Evolutionary conservation across 345 rosid species (phyloP), one percentile per base, ranked within the genome.

Genomic region (Draba incana): DNA sequence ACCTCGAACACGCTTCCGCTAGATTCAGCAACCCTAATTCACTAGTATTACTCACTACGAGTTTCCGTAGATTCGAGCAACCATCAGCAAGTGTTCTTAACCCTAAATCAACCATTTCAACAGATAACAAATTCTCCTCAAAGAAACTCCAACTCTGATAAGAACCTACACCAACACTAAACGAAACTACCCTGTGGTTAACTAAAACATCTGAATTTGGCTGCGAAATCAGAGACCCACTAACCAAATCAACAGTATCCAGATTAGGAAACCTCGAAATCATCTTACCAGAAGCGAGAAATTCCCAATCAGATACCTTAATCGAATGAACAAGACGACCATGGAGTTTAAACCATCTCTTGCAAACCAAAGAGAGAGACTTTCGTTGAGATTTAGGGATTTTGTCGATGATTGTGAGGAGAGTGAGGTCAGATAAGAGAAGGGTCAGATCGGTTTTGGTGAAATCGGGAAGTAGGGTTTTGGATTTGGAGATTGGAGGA

Each of bases 331-430:
- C 88, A 12, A 94, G 82, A 8, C 88, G 84, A n/a, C 96, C 96
- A 42, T 87, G 92, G 63, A 91, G 88, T 61, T 72, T 72, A 10
- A 82, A 57, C 99, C 99, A 94, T 57, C 99, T 86, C 72, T 86
- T 91, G 76, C 99, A 88, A n/a, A 87, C 96, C 25, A 86, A 83
- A 38, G 82, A 87, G 42, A 81, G 90, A 42, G 69, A 55, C 59
- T 72, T 71, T 25, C 81, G 75, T 61, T 85, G 94, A 12, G 90
- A 83, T 49, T 31, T 39, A 2, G 96, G 91, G 51, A 87, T 75
- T 20, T 62, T 85, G 4, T 80, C 71, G 77, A 89, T 82, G 76
- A 94, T 77, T 62, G 74, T 59, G 75, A 91, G 84, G 71, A 94
- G 90, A 43, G 84, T 77, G 35, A 83, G 91, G 79, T 91, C 97